phyloP scores from a whole-genome alignment of 805 yeast genomes.

The Grigorovia transvaalensis region DNA sequence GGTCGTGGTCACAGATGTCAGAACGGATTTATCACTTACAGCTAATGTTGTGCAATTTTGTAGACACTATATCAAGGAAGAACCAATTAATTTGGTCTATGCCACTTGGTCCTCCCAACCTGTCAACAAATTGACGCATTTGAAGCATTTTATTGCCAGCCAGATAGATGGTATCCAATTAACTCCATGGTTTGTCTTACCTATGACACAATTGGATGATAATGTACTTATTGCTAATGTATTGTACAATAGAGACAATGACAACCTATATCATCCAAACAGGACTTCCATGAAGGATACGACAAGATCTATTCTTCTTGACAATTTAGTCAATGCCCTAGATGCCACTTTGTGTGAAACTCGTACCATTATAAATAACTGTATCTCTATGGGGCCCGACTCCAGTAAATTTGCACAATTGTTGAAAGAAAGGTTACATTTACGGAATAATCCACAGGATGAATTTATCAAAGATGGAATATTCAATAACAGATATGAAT shows the following conservation, averaged over 20 bases:
- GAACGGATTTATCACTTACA: neutral
- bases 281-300: slow-evolving; percentile 14
- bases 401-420: slow-evolving; percentile 13
- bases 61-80: neutral
- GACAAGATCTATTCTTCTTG: slow-evolving; percentile 18
- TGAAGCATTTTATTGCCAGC: slow-evolving; percentile 18
- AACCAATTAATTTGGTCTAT: slow-evolving; percentile 1
- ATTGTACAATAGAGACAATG: slow-evolving; percentile 17
- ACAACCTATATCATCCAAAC: slow-evolving; percentile 19
- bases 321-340: slow-evolving; percentile 21
- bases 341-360: slow-evolving; percentile 15
- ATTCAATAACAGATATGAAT: slow-evolving; percentile 29
- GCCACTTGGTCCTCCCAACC: slow-evolving; percentile 1
- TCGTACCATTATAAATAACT: slow-evolving; percentile 18
- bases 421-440: slow-evolving; percentile 12
- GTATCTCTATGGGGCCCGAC: slow-evolving; percentile 18
- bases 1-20: neutral
- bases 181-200: slow-evolving; percentile 17
- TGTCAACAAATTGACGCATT: slow-evolving; percentile 1
- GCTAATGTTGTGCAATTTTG: neutral
- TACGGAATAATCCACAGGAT: slow-evolving; percentile 9
- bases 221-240: slow-evolving; percentile 16
- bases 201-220: slow-evolving; percentile 21
- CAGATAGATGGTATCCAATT: slow-evolving; percentile 13
- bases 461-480: slow-evolving; percentile 19